Evolutionary conservation across 441 rosid genomes (phyloP).

Genomic region (Croton laevigatus): DNA sequence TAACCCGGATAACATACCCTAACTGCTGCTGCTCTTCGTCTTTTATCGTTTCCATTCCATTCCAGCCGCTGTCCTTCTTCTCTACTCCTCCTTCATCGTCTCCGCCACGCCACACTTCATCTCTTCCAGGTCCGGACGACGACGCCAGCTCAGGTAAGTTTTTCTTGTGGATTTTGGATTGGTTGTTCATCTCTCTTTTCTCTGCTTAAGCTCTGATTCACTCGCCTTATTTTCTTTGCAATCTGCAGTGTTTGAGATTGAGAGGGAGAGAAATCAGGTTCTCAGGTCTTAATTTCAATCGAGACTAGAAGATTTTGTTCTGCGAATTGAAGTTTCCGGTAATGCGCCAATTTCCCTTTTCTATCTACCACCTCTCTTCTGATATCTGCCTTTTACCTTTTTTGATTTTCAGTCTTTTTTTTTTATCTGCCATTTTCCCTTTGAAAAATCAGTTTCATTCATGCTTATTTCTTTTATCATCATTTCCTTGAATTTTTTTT

Average conservation of each 20-base stretch:
- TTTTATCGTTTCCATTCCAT: too few species aligned
- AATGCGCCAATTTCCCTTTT: slow-evolving; percentile 13
- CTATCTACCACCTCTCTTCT: background rate
- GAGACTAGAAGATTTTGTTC: slow-evolving; percentile 12
- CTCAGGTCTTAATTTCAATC: slow-evolving; percentile 9
- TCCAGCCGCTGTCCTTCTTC: too few species aligned
- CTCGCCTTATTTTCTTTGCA: background rate
- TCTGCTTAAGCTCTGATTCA: background rate
- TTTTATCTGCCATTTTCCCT: background rate
- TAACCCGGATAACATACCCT: too few species aligned
- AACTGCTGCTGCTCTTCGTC: too few species aligned
- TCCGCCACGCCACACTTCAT: too few species aligned
- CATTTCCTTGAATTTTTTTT: background rate
- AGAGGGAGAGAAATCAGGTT: background rate
- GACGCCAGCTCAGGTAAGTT: too few species aligned
- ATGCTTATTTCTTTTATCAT: background rate
- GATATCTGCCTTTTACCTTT: background rate
- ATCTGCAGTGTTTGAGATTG: slow-evolving; percentile 13
- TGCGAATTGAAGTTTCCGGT: slow-evolving; percentile 18
- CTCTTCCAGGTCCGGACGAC: too few species aligned
- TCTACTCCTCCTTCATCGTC: too few species aligned
- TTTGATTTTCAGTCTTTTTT: background rate
- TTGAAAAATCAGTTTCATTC: background rate
- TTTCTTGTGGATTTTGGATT: slow-evolving; percentile 13
- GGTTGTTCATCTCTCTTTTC: background rate